phyloP scores from a whole-genome alignment of 169 alveolate genomes.

The Plasmodium malariae region DNA sequence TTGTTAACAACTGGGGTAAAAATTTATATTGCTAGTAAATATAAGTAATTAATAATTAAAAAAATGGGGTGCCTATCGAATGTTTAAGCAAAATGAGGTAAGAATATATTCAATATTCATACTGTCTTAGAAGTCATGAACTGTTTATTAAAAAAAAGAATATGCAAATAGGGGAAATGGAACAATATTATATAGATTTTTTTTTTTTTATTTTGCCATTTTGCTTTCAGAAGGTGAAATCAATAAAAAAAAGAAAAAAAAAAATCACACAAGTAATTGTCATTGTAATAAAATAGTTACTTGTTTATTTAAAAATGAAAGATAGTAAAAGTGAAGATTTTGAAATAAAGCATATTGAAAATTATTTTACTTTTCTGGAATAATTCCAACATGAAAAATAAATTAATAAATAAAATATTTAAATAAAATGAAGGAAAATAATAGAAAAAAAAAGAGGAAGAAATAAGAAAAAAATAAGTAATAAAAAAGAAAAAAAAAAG shows the following conservation, averaged over 20 bases:
- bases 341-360: too few relatives aligned
- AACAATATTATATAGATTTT: neutral
- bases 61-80: neutral
- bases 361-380: too few relatives aligned
- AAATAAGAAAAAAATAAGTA: too few relatives aligned
- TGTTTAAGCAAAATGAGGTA: neutral
- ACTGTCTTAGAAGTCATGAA: neutral
- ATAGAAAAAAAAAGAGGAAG: neutral
- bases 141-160: neutral
- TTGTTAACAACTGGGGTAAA: neutral
- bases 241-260: conserved; percentile 5
- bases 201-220: neutral
- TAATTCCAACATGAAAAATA: too few relatives aligned
- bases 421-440: too few relatives aligned
- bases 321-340: too few relatives aligned
- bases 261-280: too few relatives aligned
- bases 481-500: too few relatives aligned
- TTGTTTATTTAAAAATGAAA: too few relatives aligned
- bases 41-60: too few relatives aligned
- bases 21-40: neutral
- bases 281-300: too few relatives aligned
- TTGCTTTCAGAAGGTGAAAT: neutral
- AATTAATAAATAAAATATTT: too few relatives aligned
- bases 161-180: neutral
- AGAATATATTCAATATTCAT: neutral